These are phyloP conservation scores for Exobasidium cylindrosporum DNA, from an alignment of 1,284 basidiomycete species.

Conservation along the genomic window DNA sequence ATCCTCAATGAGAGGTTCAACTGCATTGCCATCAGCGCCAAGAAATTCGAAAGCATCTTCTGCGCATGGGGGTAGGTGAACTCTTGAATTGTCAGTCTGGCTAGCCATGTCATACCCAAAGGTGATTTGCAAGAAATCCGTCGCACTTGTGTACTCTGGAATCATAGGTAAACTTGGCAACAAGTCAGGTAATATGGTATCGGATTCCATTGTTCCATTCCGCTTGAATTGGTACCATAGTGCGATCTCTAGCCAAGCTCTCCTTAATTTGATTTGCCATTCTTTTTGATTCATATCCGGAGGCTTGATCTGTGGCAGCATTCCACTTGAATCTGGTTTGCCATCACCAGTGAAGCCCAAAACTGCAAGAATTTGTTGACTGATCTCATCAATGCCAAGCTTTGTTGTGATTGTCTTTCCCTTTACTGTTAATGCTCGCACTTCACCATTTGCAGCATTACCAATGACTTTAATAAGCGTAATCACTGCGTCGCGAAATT, in stretches of 20 bases:
- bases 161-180: neutral
- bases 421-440: slow-evolving; percentile 21
- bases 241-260: slow-evolving; percentile 36
- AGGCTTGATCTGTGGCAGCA: neutral
- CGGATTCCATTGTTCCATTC: neutral
- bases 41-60: neutral
- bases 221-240: slow-evolving; percentile 22
- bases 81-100: neutral
- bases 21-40: neutral
- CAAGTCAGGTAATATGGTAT: neutral
- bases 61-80: neutral
- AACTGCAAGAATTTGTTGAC: neutral
- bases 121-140: neutral
- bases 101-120: neutral
- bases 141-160: neutral
- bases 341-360: neutral
- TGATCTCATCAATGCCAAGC: slow-evolving; percentile 19
- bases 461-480: slow-evolving; percentile 21
- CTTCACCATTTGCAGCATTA: slow-evolving; percentile 32
- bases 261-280: slow-evolving; percentile 3
- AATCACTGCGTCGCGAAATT: slow-evolving; percentile 5
- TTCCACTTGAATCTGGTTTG: neutral
- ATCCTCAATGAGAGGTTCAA: neutral
- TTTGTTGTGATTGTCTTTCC: slow-evolving; percentile 25
- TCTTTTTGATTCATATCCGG: neutral